Evolutionary conservation across 805 yeast species (phyloP).

Genomic region (Lipomyces sp.): DNA sequence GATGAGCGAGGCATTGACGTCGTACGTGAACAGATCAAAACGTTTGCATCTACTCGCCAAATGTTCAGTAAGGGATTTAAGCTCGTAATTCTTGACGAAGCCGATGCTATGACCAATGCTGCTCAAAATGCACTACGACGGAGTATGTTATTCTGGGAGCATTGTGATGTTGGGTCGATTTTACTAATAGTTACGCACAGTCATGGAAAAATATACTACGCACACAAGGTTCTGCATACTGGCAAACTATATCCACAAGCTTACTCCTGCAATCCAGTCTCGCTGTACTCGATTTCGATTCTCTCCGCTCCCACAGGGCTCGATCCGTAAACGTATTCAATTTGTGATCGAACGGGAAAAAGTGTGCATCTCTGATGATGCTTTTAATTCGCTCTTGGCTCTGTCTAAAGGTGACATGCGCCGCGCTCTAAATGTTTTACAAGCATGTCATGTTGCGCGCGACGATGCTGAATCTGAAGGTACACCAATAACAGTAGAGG

Average conservation of each 20-base stretch:
- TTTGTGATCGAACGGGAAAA: slow-evolving; percentile 73
- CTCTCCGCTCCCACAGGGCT: slow-evolving; percentile 71
- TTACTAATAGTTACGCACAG: slow-evolving; percentile 37
- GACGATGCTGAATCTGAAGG: slow-evolving; percentile 41
- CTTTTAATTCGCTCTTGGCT: slow-evolving; percentile 65
- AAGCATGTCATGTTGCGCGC: slow-evolving; percentile 83
- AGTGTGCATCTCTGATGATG: slow-evolving; percentile 61
- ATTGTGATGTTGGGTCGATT: slow-evolving; percentile 49
- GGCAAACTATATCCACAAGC: slow-evolving; percentile 93
- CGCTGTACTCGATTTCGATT: slow-evolving; percentile 96
- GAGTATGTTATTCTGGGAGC: slow-evolving; percentile 84
- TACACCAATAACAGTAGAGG: slow-evolving; percentile 66
- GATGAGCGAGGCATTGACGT: slow-evolving; percentile 98
- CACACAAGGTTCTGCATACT: slow-evolving; percentile 92
- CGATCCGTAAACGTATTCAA: slow-evolving; percentile 69
- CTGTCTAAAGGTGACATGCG: slow-evolving; percentile 97
- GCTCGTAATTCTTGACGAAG: slow-evolving; percentile 89
- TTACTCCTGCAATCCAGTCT: slow-evolving; percentile 91
- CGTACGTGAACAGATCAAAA: slow-evolving; percentile 96
- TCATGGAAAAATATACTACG: slow-evolving; percentile 82
- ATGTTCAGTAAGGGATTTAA: slow-evolving; percentile 95
- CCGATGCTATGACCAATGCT: slow-evolving; percentile 96
- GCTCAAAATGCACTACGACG: slow-evolving; percentile 96
- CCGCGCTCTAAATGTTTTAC: slow-evolving; percentile 87
- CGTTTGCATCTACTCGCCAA: slow-evolving; percentile 94